Conservation (phyloP, 345 rosid genomes). For the Pistacia integerrima region DNA sequence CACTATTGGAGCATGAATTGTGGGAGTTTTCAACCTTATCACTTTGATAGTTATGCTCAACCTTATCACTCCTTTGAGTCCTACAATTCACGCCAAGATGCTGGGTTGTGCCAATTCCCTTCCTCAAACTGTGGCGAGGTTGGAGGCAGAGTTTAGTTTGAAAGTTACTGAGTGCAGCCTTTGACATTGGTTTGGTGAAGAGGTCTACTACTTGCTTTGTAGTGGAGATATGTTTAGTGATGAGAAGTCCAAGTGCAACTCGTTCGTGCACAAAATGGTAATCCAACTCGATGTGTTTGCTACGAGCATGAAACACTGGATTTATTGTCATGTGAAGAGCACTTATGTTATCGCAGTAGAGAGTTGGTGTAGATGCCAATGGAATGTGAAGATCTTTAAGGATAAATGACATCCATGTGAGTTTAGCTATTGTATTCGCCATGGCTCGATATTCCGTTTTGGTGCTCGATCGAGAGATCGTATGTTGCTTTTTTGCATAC, state of each 20-base stretch:
- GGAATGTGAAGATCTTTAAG: neutral
- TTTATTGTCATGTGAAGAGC: constrained; percentile 5
- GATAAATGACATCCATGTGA: constrained; percentile 1
- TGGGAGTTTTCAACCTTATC: no score
- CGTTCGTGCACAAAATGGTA: constrained; percentile 12
- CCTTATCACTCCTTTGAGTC: no score
- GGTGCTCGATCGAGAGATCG: constrained; percentile 10
- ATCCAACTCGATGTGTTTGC: constrained; percentile 3
- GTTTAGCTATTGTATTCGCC: constrained; percentile 6
- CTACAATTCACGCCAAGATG: no score
- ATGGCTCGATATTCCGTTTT: constrained; percentile 4
- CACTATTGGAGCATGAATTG: no score
- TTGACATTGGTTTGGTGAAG: constrained; percentile 1
- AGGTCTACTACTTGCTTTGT: neutral
- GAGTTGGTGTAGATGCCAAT: neutral
- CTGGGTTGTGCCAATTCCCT: no score
- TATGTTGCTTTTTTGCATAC: neutral
- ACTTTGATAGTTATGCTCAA: no score
- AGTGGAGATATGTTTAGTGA: constrained; percentile 2
- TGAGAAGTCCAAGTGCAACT: constrained; percentile 3
- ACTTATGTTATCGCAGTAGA: constrained; percentile 7
- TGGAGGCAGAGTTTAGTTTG: constrained; percentile 1
- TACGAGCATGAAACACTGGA: constrained; percentile 10
- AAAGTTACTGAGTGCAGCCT: neutral
- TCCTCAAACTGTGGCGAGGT: neutral